Evolutionary conservation across 2,329 filamentous ascomycete genomes (phyloP).

Genomic region (Laburnicola sp.): DNA sequence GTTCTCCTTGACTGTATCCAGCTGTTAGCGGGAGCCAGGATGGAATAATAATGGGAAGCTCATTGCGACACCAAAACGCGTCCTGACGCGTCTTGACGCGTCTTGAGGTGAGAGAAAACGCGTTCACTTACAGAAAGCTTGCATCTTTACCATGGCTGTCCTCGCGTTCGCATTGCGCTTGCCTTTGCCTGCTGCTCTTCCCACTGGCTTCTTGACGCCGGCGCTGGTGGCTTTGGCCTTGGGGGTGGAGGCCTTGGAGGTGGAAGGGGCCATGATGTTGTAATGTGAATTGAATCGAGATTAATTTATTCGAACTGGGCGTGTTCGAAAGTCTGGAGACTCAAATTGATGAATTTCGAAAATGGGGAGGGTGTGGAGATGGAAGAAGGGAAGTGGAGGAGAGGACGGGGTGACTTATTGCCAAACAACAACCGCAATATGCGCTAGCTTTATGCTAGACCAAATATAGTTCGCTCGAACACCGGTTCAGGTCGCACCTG

Average conservation of each 20-base stretch:
- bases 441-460: slow-evolving; percentile 14
- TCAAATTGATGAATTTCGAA: background rate
- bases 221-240: slow-evolving; percentile 25
- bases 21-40: slow-evolving; percentile 16
- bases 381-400: slow-evolving; percentile 1
- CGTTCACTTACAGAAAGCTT: slow-evolving; percentile 39
- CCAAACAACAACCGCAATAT: slow-evolving; percentile 8
- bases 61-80: slow-evolving; percentile 14
- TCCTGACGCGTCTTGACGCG: slow-evolving; percentile 23
- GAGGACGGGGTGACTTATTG: slow-evolving; percentile 3
- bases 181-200: slow-evolving; percentile 14
- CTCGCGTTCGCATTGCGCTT: slow-evolving; percentile 31
- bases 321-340: background rate
- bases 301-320: background rate
- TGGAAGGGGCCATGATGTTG: slow-evolving; percentile 31
- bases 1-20: slow-evolving; percentile 39
- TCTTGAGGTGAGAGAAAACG: slow-evolving; percentile 5
- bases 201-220: slow-evolving; percentile 34
- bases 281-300: background rate
- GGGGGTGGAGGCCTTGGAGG: slow-evolving; percentile 29
- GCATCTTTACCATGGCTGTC: slow-evolving; percentile 41
- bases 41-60: background rate
- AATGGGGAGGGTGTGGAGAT: slow-evolving; percentile 8
- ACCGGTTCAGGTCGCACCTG: background rate
- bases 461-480: background rate